These are phyloP conservation scores for Botrytis squamosa DNA, from an alignment of 2,329 filamentous ascomycete genomes.

Conservation along the genomic window DNA sequence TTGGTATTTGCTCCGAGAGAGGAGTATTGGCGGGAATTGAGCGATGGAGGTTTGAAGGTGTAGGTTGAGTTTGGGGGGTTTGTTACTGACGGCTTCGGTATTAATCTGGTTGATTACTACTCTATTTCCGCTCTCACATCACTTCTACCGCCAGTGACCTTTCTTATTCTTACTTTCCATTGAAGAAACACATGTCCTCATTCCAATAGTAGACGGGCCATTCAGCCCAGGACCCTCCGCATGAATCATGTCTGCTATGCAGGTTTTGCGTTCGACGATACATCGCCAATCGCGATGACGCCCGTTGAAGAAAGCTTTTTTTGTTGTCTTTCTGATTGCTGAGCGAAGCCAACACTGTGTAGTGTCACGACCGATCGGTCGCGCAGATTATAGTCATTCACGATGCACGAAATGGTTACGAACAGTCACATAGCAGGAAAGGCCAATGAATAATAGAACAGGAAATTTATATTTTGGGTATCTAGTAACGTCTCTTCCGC, in stretches of 20 bases:
- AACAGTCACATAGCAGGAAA: not conserved
- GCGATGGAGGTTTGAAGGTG: not conserved
- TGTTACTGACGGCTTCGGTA: not conserved
- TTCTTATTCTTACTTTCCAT: not conserved
- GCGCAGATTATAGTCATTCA: not conserved
- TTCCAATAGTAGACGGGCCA: not conserved
- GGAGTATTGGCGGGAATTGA: not conserved
- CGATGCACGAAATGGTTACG: rapidly evolving
- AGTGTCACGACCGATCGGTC: no score
- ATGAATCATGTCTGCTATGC: no score
- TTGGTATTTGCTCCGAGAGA: not conserved
- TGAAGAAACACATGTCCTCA: not conserved
- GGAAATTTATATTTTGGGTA: not conserved
- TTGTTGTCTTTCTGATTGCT: no score
- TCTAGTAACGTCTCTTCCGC: not conserved
- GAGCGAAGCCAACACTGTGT: no score
- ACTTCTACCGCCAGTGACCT: not conserved
- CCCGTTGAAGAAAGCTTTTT: no score
- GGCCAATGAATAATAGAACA: not conserved
- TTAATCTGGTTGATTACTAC: not conserved
- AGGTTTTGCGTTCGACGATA: no score
- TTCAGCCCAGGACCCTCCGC: not conserved
- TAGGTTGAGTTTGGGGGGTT: not conserved
- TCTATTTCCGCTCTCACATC: not conserved
- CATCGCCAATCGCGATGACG: no score